Evolutionary conservation across 208 protist genomes (phyloP).

Genomic region (Crithidia mellificae): DNA sequence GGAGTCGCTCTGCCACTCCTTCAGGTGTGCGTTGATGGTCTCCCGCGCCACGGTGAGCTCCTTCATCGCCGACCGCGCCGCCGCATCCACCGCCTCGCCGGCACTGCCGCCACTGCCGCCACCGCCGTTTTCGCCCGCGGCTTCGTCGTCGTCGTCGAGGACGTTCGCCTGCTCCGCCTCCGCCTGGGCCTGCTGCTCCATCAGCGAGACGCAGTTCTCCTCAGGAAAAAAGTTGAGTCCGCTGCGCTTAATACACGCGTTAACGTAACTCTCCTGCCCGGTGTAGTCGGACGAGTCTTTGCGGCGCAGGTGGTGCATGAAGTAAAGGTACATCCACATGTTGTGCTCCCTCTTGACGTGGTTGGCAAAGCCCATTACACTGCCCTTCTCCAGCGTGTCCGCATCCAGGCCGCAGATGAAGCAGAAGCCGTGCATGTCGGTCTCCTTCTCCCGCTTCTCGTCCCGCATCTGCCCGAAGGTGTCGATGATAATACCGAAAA

Average conservation of each 20-base stretch:
- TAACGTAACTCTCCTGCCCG: slow-evolving; percentile 86
- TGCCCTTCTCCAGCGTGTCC: slow-evolving; percentile 74
- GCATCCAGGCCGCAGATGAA: slow-evolving; percentile 93
- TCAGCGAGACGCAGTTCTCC: slow-evolving; percentile 56
- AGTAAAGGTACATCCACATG: slow-evolving; percentile 96
- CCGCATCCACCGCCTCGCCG: slow-evolving; percentile 10
- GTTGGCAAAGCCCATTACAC: slow-evolving; percentile 70
- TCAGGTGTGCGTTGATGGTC: slow-evolving; percentile 33
- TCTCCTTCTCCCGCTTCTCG: slow-evolving; percentile 74
- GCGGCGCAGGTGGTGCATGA: slow-evolving; percentile 82
- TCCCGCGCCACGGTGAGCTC: slow-evolving; percentile 40
- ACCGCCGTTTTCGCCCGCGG: slow-evolving; percentile 4
- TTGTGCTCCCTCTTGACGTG: slow-evolving; percentile 93
- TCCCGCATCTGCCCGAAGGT: slow-evolving; percentile 91
- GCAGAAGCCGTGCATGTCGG: slow-evolving; percentile 87
- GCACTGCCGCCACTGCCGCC: neutral
- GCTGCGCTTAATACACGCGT: slow-evolving; percentile 48
- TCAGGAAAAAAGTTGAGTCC: slow-evolving; percentile 84
- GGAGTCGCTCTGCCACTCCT: slow-evolving; percentile 40
- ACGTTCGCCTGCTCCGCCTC: slow-evolving; percentile 12
- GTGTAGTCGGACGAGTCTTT: slow-evolving; percentile 83
- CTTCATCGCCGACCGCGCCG: slow-evolving; percentile 29
- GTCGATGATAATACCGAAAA: slow-evolving; percentile 96
- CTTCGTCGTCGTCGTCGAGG: slow-evolving; percentile 34
- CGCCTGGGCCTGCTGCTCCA: slow-evolving; percentile 23